These are phyloP conservation scores for Lentinus brumalis DNA, from an alignment of 768 basidiomycete species.

Conservation along the genomic window DNA sequence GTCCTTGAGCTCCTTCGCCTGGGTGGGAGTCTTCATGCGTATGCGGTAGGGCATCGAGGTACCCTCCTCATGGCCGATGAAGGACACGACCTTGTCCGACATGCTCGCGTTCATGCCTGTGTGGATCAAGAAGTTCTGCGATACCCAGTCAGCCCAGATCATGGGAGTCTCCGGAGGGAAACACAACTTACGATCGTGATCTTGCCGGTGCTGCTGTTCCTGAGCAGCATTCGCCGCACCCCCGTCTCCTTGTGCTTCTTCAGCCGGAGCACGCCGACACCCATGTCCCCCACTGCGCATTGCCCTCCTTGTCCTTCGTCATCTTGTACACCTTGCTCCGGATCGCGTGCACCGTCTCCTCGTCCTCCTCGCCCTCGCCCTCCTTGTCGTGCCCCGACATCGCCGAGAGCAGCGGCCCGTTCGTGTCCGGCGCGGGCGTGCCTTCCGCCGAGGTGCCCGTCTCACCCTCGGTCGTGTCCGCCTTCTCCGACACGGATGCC, in stretches of 20 bases:
- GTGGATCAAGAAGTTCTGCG: constrained; percentile 78
- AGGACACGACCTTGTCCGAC: constrained; percentile 55
- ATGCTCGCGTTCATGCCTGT: constrained; percentile 54
- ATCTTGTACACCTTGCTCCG: constrained; percentile 67
- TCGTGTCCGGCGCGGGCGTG: constrained; percentile 17
- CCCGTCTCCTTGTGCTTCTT: constrained; percentile 72
- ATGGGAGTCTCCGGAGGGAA: background rate
- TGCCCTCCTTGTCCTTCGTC: constrained; percentile 48
- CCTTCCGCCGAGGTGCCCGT: constrained; percentile 29
- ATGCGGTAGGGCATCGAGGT: constrained; percentile 62
- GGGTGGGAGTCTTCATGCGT: constrained; percentile 59
- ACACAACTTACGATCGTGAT: constrained; percentile 62
- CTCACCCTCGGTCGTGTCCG: constrained; percentile 7
- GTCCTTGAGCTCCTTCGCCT: constrained; percentile 57
- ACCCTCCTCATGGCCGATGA: constrained; percentile 70
- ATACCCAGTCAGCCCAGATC: too few relatives aligned
- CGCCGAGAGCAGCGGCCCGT: constrained; percentile 21
- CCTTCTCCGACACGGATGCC: constrained; percentile 16
- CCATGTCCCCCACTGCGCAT: constrained; percentile 64
- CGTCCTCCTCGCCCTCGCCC: constrained; percentile 82
- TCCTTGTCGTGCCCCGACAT: constrained; percentile 55
- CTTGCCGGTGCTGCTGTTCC: constrained; percentile 76
- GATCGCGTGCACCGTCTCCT: constrained; percentile 62
- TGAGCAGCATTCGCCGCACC: constrained; percentile 61
- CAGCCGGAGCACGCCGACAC: constrained; percentile 69